These are phyloP conservation scores for Salix purpurea DNA, from an alignment of 345 rosid species.

Conservation along the genomic window DNA sequence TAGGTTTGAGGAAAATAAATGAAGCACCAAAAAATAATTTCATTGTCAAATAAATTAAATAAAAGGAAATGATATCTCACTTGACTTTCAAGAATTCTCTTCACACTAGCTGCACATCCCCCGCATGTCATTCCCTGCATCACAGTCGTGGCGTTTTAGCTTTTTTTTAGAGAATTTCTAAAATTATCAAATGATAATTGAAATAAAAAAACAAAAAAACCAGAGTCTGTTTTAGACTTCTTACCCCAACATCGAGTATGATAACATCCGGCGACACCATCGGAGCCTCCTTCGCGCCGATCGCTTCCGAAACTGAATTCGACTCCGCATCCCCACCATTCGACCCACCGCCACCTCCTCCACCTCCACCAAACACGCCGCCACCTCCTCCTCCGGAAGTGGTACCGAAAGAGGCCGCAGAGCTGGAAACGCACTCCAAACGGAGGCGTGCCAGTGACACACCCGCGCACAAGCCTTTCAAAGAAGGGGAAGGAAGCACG, in stretches of 20 bases:
- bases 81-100: constrained; percentile 86
- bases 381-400: constrained; percentile 37
- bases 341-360: constrained; percentile 34
- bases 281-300: constrained; percentile 35
- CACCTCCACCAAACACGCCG: constrained; percentile 31
- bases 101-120: constrained; percentile 97
- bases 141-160: neutral
- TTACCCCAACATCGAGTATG: constrained; percentile 87
- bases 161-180: neutral
- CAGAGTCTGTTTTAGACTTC: constrained; percentile 13
- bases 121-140: constrained; percentile 94
- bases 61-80: constrained; percentile 34
- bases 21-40: neutral
- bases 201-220: neutral
- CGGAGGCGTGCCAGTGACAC: constrained; percentile 38
- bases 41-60: neutral
- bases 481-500: constrained; percentile 4
- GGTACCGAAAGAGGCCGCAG: constrained; percentile 48
- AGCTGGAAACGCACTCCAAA: constrained; percentile 45
- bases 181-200: neutral
- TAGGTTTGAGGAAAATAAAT: neutral
- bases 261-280: constrained; percentile 60
- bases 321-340: constrained; percentile 57
- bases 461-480: constrained; percentile 6
- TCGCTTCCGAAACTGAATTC: constrained; percentile 41